A percentile compares a stretch with the other conserved stretches of the same genome.
Conservation (phyloP, 345 rosid genomes). For the Eucalyptus erythrocorys region DNA sequence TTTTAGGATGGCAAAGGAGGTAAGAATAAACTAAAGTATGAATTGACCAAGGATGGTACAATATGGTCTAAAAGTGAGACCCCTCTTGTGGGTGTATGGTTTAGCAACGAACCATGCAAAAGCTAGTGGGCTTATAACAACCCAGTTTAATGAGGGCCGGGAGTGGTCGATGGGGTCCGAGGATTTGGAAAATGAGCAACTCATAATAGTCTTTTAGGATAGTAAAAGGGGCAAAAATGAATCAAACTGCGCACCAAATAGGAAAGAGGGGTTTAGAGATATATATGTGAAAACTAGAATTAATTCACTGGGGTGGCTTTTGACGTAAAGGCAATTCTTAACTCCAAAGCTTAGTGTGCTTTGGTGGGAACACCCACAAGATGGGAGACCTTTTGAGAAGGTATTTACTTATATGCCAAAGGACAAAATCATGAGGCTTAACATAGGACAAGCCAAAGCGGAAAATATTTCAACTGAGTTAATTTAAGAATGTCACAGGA, state of each 20-base stretch:
- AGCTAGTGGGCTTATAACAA: background rate
- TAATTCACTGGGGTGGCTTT: no score
- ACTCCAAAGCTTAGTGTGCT: background rate
- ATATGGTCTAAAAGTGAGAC: background rate
- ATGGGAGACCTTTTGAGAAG: background rate
- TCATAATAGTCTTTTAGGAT: background rate
- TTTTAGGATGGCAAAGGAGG: background rate
- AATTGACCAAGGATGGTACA: background rate
- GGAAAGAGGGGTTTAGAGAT: background rate
- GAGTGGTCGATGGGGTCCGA: background rate
- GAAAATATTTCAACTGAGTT: background rate
- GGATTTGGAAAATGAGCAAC: background rate
- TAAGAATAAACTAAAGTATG: background rate
- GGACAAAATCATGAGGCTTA: background rate
- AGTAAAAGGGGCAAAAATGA: background rate
- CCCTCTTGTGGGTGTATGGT: background rate
- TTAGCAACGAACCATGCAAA: background rate
- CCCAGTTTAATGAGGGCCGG: background rate
- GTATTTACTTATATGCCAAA: no score
- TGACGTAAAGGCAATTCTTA: background rate
- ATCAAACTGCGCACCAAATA: background rate
- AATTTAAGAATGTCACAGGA: background rate
- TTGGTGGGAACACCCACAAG: background rate
- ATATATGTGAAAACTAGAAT: background rate
- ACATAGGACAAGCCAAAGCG: background rate